A percentile compares a stretch with the other conserved stretches of the same genome.
Evolutionary conservation across 441 rosid genomes (phyloP).

Genomic region (Manihot esculenta): DNA sequence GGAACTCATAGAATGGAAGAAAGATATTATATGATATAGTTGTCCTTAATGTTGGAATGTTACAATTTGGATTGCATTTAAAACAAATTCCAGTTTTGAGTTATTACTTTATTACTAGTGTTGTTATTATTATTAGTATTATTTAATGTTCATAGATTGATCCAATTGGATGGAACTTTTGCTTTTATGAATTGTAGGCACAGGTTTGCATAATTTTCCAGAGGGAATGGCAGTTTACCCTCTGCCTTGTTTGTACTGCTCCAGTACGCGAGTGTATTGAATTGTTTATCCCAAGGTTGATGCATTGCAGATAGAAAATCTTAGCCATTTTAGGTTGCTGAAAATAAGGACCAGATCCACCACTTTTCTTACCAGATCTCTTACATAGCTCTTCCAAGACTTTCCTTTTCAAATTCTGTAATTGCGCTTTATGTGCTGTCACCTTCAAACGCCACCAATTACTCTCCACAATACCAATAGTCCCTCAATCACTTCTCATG

Average conservation of each 20-base stretch:
- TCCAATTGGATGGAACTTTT: constrained; percentile 18
- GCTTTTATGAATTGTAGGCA: constrained; percentile 49
- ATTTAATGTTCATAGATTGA: constrained; percentile 7
- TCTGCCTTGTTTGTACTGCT: constrained; percentile 10
- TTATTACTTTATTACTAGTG: neutral
- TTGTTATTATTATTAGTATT: too few species aligned
- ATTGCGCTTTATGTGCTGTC: neutral
- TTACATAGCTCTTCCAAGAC: neutral
- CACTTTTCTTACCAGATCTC: neutral
- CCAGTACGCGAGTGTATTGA: too few species aligned
- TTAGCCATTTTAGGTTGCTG: too few species aligned
- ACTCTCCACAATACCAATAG: neutral
- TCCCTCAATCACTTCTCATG: too few species aligned
- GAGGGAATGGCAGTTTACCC: constrained; percentile 97
- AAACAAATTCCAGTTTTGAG: neutral
- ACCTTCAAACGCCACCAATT: neutral
- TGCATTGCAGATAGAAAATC: neutral
- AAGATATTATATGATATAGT: neutral
- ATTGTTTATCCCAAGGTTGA: neutral
- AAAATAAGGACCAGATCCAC: neutral
- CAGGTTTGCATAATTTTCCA: constrained; percentile 98
- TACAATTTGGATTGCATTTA: neutral
- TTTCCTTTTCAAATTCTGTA: too few species aligned
- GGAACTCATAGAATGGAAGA: neutral
- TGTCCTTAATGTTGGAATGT: neutral